phyloP scores from a whole-genome alignment of 2,329 filamentous ascomycete species.

The Exophiala aquamarina region DNA sequence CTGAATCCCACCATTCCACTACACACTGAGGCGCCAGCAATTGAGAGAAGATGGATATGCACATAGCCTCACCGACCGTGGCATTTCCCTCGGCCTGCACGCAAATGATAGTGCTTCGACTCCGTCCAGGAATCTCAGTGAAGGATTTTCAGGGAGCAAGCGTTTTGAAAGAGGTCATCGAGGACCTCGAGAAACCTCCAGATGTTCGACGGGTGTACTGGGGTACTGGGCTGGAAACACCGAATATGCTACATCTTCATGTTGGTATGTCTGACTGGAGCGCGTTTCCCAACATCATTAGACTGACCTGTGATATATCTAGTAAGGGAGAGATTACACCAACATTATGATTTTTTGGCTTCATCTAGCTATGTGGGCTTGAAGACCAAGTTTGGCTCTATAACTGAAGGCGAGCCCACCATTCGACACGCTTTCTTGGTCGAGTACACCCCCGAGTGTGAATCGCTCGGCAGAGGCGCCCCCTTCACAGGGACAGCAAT shows the following conservation, averaged over 20 bases:
- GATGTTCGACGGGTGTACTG: conserved; percentile 33
- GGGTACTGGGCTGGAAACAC: conserved; percentile 33
- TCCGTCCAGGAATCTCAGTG: not conserved
- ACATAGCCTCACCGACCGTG: not conserved
- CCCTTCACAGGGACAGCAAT: conserved; percentile 35
- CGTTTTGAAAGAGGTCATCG: conserved; percentile 24
- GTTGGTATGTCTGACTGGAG: conserved; percentile 5
- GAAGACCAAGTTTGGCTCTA: conserved; percentile 8
- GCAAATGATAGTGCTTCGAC: conserved; percentile 10
- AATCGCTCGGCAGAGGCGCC: conserved; percentile 19
- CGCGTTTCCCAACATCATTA: not conserved
- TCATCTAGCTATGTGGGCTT: conserved; percentile 27
- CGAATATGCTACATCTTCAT: conserved; percentile 32
- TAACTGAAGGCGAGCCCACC: conserved; percentile 8
- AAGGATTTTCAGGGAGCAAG: conserved; percentile 16
- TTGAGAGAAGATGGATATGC: not conserved
- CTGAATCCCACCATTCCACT: no score
- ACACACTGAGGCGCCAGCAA: not conserved
- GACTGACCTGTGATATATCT: not conserved
- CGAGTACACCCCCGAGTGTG: conserved; percentile 29
- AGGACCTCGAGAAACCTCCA: conserved; percentile 21
- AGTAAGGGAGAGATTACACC: conserved; percentile 26
- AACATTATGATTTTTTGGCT: conserved; percentile 28
- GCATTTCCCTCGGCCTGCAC: conserved; percentile 4
- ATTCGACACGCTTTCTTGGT: conserved; percentile 29